Evolutionary conservation across 768 basidiomycete genomes (phyloP), one percentile per base, ranked within the genome.

Genomic region (Auricularia auricula-judae): DNA sequence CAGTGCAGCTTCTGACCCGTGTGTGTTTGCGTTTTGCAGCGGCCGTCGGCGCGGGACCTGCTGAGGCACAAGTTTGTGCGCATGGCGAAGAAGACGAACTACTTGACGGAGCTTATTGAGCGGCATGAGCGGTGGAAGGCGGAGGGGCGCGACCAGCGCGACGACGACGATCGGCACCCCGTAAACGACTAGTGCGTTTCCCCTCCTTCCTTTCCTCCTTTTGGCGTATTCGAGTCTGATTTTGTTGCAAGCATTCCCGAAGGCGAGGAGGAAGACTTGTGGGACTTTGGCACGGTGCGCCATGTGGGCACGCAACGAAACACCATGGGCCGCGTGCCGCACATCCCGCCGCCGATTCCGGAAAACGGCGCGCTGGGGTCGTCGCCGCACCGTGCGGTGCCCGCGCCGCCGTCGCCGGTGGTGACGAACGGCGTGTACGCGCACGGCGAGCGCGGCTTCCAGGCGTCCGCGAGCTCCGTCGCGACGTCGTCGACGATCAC

Each of bases 201-300:
- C 64, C 65, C 61, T 56, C 29, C 29, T 29, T 29, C 29, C 29
- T 29, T 29, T 29, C 29, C 29, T 29, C 29, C 29, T 29, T 29
- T 29, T 29, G 8, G 65, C 61, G 63, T 63, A 47, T 36, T 54
- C 59, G 62, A 36, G 51, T 7, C 54, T 61, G 47, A 54, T 63
- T 58, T 62, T 68, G 63, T 14, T 42, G 39, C n/a, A 66, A 88
- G 86, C 60, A 79, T 80, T 61, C 73, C 76, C 12, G 78, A 79
- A 63, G 80, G 82, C 2, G 91, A 91, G 62, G 66, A 71, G 10
- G 79, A 79, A 23, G 93, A 95, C 67, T 77, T 98, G 39, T 98
- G 96, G 96, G 96, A 98, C 73, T 97, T 98, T 75, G 96, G 96
- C 14, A 98, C 96, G 7, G 88, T 98, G 58, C 89, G 91, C 64